Base-by-base conservation (phyloP, 2,329 filamentous ascomycete genomes). In the Aspergillus pseudoglaucus region DNA sequence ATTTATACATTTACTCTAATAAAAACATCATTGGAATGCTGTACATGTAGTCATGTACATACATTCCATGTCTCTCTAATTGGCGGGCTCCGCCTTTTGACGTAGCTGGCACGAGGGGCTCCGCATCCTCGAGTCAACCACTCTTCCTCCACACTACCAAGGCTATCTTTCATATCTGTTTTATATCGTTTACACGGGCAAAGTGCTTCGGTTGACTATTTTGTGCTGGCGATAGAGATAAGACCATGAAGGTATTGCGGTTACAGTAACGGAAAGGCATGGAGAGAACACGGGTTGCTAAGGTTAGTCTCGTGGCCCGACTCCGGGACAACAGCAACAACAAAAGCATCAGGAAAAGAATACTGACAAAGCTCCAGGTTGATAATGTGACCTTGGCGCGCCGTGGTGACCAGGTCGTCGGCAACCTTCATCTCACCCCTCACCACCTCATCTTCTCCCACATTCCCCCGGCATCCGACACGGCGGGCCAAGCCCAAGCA, bases 361-460 rank as follows among this genome's bases (percentile, higher is more conserved):
- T 10, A 25, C 30, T 22, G 41, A 4, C 10, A 7, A 47, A 8
- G 42, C 12, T 27, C 48, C 49, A 76, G 73, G 73, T 75, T 58
- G 73, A 76, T 49, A 74, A 82, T 67, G 80, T 84, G 59, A 78
- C 75, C 55, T 72, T 83, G 48, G 74, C 77, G 59, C 75, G 78
- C 49, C 76, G 75, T 60, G 80, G 80, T 49, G 72, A 75, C 53
- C 74, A 76, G 52, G 74, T 79, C 54, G 71, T 74, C 52, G 81
- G 82, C 55, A 80, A 77, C n/a, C 71, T 85, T 46, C 79, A 82
- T 60, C 70, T 85, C 47, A 81, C 78, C 58, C 75, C 77, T 62
- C 79, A 84, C 67, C 81, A 85, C 62, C 71, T 85, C 46, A 81
- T 83, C 59, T 84, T 84, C 70, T 79, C 75, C 54, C 79, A 81